These are phyloP conservation scores for Marasmius fiardii DNA, from an alignment of 1,284 basidiomycete genomes.

Conservation along the genomic window DNA sequence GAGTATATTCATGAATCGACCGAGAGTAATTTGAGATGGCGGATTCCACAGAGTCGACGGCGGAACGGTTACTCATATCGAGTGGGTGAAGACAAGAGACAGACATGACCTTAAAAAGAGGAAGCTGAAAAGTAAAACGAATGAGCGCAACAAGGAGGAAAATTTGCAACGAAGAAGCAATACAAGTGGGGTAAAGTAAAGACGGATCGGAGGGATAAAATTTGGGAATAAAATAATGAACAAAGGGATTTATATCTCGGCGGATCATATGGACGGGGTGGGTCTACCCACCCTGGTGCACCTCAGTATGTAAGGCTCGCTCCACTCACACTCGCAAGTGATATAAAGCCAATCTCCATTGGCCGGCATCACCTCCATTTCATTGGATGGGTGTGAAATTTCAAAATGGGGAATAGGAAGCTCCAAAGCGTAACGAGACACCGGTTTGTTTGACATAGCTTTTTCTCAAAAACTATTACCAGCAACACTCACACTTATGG, in stretches of 20 bases:
- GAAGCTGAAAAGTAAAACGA: not conserved
- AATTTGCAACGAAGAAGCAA: no score
- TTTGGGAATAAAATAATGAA: not conserved
- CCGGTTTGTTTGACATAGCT: no score
- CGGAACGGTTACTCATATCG: not conserved
- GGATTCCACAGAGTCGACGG: slow-evolving; percentile 11
- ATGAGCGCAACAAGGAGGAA: not conserved
- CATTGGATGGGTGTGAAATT: no score
- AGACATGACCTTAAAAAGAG: slow-evolving; percentile 4
- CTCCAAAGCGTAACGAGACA: no score
- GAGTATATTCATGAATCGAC: slow-evolving; percentile 64
- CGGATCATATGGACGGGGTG: not conserved
- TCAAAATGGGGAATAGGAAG: no score
- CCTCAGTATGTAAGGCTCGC: no score
- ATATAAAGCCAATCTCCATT: no score
- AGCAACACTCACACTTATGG: no score
- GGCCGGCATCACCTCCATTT: no score
- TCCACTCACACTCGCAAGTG: no score
- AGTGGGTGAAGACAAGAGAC: slow-evolving; percentile 2
- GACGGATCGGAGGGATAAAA: not conserved
- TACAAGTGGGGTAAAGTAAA: not conserved
- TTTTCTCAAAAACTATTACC: no score
- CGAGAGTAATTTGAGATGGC: slow-evolving; percentile 45
- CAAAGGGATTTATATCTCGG: not conserved
- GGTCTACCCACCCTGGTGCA: no score